Base-by-base conservation (phyloP, 2,329 filamentous ascomycete species). In the Alternaria alternata region DNA sequence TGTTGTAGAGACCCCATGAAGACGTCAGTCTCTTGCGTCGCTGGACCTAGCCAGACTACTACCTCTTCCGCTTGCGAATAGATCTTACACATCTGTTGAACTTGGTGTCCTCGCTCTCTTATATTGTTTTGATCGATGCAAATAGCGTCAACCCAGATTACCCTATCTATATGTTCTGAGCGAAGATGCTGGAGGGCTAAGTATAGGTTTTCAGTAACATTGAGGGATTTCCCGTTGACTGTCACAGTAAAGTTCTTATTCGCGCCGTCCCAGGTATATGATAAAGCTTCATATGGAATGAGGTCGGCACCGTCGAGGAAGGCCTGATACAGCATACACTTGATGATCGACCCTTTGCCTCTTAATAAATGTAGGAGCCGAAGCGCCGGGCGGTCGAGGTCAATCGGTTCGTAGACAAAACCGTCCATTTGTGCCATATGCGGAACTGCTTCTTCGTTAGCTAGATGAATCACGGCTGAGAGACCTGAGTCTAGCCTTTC, bases 21-120 rank as follows among this genome's bases (percentile, higher is more conserved):
- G 18, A 12, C 0, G 18, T 20, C 1, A 12, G 18, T 39, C n/a
- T 39, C 18, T 20, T 2, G 1, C 16, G 65, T 66, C 20, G 66
- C 58, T 41, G 55, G 16, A 6, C 74, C 74, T 24, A 77, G 51
- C 73, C 72, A 76, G 20, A 74, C 44, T 22, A 75, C 48, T 3
- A 76, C 73, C 28, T 54, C 42, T 12, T 63, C 22, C 4, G 75
- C 73, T 24, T 61, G 26, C 12, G 30, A 39, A 51, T 75, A 76
- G 22, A 76, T 71, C 16, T 46, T 44, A 7, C 57, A 57, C 66
- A 76, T 76, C 16, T 74, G 67, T 32, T 55, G 42, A 7, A 73
- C 71, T 47, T 73, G 71, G 16, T 73, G 67, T 16, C 66, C 67
- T 34, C 63, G 58, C 59, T 75, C 71, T 48, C 49, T 51, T 1